Base-by-base conservation (phyloP, 2,329 filamentous ascomycete species). In the Penicillium polonicum region DNA sequence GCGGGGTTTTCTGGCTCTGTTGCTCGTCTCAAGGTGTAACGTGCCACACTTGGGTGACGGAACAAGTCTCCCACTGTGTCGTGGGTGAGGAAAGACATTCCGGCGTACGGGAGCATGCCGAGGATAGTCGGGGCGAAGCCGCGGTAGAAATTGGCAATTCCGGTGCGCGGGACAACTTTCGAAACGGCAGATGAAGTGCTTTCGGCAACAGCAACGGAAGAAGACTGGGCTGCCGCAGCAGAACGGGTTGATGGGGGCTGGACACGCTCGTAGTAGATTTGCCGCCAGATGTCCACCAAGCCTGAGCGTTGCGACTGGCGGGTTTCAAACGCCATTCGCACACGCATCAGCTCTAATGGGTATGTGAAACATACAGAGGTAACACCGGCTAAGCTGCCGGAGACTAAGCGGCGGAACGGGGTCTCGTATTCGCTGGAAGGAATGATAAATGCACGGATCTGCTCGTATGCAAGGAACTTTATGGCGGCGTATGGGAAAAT, bases 401-500 rank as follows among this genome's bases (percentile, higher is more conserved):
- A 78, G 17, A 76, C 65, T 52, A 78, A 67, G 12, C 94, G 85
- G 49, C 94, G 85, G 29, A 89, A 74, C 1, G 89, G 84, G 0
- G 93, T 97, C 73, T 99, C 94, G 57, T 95, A 83, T 6, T 87
- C 79, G 51, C 81, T 85, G 38, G 77, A 80, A 1, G 84, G 84
- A 60, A 99, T 97, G 33, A 97, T 71, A 15, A 87, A 69, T 13
- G 88, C 85, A 59, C 94, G 90, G 63, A 97, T 91, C 76, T 99
- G 94, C 75, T 99, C 94, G 78, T 99, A 99, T 45, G 93, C 92
- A 42, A 99, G 84, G 71, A 99, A 99, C 72, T 99, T 99, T 76
- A 97, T 96, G 45, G 90, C 93, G 17, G 93, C 94, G 74, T 99
- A 99, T 6, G 94, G 94, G 68, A 97, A 99, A 62, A 99, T 96